Evolutionary conservation across 768 basidiomycete species (phyloP).

Genomic region (Amanita subjunquillea): DNA sequence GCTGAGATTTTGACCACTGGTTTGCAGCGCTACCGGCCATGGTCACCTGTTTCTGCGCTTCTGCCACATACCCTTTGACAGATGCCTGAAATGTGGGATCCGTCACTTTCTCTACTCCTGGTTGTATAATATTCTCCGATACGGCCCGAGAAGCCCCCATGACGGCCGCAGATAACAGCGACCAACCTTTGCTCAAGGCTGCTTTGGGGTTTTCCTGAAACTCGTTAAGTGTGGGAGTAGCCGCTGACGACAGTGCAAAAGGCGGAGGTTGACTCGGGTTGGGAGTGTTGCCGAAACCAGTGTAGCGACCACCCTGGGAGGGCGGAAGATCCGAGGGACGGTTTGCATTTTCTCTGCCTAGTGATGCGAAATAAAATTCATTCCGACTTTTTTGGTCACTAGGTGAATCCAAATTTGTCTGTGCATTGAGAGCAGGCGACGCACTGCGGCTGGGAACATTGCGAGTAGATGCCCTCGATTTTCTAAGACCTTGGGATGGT

Average conservation of each 20-base stretch:
- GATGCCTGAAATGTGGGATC: slow-evolving; percentile 75
- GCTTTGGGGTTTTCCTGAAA: slow-evolving; percentile 80
- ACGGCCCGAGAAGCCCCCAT: slow-evolving; percentile 71
- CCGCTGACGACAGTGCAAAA: slow-evolving; percentile 64
- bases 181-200: slow-evolving; percentile 92
- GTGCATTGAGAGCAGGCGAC: slow-evolving; percentile 39
- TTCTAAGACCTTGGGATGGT: slow-evolving; percentile 77
- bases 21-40: slow-evolving; percentile 57
- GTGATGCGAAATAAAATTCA: slow-evolving; percentile 74
- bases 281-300: slow-evolving; percentile 88
- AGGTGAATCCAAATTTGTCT: slow-evolving; percentile 31
- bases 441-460: slow-evolving; percentile 36
- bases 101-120: slow-evolving; percentile 68
- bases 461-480: slow-evolving; percentile 68
- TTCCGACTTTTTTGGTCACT: slow-evolving; percentile 68
- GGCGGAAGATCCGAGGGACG: slow-evolving; percentile 79
- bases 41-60: slow-evolving; percentile 57
- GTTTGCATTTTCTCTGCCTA: slow-evolving; percentile 74
- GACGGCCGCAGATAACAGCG: slow-evolving; percentile 82
- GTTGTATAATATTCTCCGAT: slow-evolving; percentile 83
- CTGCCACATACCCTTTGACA: slow-evolving; percentile 61
- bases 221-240: slow-evolving; percentile 70
- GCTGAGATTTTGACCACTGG: slow-evolving; percentile 64
- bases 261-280: slow-evolving; percentile 55
- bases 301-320: slow-evolving; percentile 88